Conservation (phyloP, 2,329 filamentous ascomycete species). For the Pseudogymnoascus pannorum region DNA sequence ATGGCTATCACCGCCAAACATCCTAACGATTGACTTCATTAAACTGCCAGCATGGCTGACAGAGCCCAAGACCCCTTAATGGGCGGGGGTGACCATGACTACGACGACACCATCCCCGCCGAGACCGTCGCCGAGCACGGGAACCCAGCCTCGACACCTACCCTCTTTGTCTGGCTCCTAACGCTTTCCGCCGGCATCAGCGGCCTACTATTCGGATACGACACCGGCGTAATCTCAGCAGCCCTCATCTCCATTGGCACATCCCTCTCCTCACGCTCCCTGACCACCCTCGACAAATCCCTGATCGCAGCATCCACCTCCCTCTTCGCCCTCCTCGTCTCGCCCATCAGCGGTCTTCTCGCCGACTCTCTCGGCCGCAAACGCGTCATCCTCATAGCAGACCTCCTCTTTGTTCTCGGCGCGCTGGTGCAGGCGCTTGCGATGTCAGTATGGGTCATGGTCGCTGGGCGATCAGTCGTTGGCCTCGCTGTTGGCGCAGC, state of each 20-base stretch:
- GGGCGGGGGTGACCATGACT: constrained; percentile 13
- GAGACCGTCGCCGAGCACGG: background rate
- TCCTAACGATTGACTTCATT: background rate
- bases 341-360: constrained; percentile 56
- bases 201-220: constrained; percentile 61
- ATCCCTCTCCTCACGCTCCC: constrained; percentile 47
- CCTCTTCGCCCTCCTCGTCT: constrained; percentile 56
- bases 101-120: constrained; percentile 14
- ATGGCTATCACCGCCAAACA: background rate
- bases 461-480: constrained; percentile 59
- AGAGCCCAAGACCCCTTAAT: constrained; percentile 26
- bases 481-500: constrained; percentile 68
- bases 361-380: constrained; percentile 56
- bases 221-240: constrained; percentile 62
- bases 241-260: constrained; percentile 57
- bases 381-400: constrained; percentile 55
- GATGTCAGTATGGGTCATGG: constrained; percentile 54
- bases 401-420: constrained; percentile 60
- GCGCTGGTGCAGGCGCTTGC: constrained; percentile 58
- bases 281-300: constrained; percentile 60
- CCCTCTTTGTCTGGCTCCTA: constrained; percentile 52
- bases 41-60: constrained; percentile 21
- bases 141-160: constrained; percentile 22
- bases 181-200: constrained; percentile 60
- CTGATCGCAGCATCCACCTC: constrained; percentile 64